These are phyloP conservation scores for Globisporangium recalcitrans DNA, from an alignment of 352 stramenopile genomes.

Conservation along the genomic window DNA sequence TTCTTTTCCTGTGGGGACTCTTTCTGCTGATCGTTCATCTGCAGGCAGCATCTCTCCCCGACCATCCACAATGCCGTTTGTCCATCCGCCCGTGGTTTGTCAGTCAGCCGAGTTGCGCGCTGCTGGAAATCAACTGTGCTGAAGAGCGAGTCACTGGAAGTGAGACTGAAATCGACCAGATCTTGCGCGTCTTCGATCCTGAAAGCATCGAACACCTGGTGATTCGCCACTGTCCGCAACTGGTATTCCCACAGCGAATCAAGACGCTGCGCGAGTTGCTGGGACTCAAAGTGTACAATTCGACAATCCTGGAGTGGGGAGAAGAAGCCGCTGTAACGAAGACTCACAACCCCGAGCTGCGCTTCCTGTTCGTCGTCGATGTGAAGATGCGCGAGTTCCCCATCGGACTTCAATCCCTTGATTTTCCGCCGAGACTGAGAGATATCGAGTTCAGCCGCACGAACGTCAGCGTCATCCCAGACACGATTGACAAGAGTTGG, in stretches of 20 bases:
- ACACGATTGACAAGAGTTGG: constrained; percentile 11
- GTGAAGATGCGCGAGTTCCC: constrained; percentile 14
- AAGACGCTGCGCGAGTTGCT: constrained; percentile 16
- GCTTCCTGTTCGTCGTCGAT: constrained; percentile 14
- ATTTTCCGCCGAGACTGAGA: constrained; percentile 6
- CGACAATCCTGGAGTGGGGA: constrained; percentile 22
- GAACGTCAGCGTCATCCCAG: constrained; percentile 9
- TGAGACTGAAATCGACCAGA: constrained; percentile 14
- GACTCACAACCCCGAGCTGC: constrained; percentile 9
- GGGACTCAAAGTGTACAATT: constrained; percentile 29
- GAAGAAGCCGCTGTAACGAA: constrained; percentile 8
- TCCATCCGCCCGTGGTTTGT: constrained; percentile 25
- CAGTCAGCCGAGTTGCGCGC: constrained; percentile 16
- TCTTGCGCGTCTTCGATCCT: constrained; percentile 14
- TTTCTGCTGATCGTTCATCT: constrained; percentile 16
- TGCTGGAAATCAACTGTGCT: constrained; percentile 26
- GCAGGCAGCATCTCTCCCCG: constrained; percentile 10
- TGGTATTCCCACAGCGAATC: constrained; percentile 18
- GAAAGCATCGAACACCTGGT: constrained; percentile 21
- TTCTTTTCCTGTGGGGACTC: constrained; percentile 21
- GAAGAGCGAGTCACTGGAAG: constrained; percentile 10
- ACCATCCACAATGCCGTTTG: constrained; percentile 17
- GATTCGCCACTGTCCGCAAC: constrained; percentile 21
- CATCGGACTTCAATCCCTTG: constrained; percentile 4
- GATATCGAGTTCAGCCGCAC: constrained; percentile 14